Base-by-base conservation (phyloP, 2,329 filamentous ascomycete genomes). In the Talaromyces sp. region DNA sequence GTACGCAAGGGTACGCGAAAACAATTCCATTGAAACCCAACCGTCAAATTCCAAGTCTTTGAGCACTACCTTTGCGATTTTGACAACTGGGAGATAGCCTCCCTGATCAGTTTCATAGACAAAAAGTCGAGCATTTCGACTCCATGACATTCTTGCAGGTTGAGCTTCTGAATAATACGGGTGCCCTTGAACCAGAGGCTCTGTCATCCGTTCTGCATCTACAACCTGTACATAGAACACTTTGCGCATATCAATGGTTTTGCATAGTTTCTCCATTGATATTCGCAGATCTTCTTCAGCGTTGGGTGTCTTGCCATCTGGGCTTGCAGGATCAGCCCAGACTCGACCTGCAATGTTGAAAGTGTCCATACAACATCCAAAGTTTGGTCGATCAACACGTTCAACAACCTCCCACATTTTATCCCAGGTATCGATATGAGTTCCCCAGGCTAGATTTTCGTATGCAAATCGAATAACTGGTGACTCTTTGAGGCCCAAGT, bases 221-320 rank as follows among this genome's bases (percentile, higher is more conserved):
- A 90, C 90, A 5, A 92, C 83, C 72, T 93, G 91, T 0, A 93
- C 81, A 70, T 90, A 90, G 71, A 92, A 91, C 0, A 93, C 81
- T 75, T 89, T 91, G 47, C 78, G 75, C 1, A 85, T 80, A 67
- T 91, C 85, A 5, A 92, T 77, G 0, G 78, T 80, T 1, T 78
- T 69, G 0, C 86, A 74, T 6, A 92, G 77, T 3, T 82, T 78
- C 34, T 79, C 74, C 53, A 91, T 75, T 0, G 87, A 88, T 0
- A 79, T 77, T 5, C 75, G 72, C 1, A 90, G 81, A 0, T 80
- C 82, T 13, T 78, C 76, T 1, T 89, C 85, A 11, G 85, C 88
- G 11, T 65, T 54, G 6, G 40, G n/a, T 17, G 63, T 59, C 54
- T 49, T 64, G 17, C 63, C 69, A 13, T 36, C 40, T 0, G 77